Conservation (phyloP, 139 green algal species). For the Edaphochlamys debaryana region DNA sequence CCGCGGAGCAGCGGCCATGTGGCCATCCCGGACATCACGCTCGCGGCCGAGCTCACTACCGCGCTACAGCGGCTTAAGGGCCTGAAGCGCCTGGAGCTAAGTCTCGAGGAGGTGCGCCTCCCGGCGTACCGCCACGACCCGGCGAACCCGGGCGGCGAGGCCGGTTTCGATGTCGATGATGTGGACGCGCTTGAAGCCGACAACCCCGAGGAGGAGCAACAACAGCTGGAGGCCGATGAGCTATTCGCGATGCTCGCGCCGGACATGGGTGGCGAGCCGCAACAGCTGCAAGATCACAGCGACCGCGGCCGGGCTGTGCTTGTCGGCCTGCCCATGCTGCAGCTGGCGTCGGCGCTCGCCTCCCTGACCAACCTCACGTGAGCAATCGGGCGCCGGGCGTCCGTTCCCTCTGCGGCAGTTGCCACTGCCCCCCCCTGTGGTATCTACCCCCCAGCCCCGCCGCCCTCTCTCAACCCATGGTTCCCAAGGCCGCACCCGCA, state of each 20-base stretch:
- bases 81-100: not conserved
- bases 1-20: not conserved
- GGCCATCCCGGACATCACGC: not conserved
- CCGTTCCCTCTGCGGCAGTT: too few species aligned
- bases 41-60: not conserved
- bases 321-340: not conserved
- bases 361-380: not conserved
- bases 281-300: not conserved
- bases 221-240: too few species aligned
- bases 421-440: too few species aligned
- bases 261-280: not conserved
- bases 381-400: too few species aligned
- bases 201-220: too few species aligned
- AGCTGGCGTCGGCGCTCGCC: not conserved
- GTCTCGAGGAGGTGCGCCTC: too few species aligned
- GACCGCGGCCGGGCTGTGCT: not conserved
- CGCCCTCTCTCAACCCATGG: not conserved
- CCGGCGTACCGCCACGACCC: not conserved
- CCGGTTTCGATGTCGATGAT: too few species aligned
- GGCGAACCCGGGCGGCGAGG: too few species aligned
- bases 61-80: not conserved
- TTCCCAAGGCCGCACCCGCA: not conserved
- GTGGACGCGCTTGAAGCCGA: too few species aligned
- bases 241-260: too few species aligned
- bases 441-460: not conserved